Base-by-base conservation (phyloP, 495 filamentous ascomycete species). In the Penicillium silybi region DNA sequence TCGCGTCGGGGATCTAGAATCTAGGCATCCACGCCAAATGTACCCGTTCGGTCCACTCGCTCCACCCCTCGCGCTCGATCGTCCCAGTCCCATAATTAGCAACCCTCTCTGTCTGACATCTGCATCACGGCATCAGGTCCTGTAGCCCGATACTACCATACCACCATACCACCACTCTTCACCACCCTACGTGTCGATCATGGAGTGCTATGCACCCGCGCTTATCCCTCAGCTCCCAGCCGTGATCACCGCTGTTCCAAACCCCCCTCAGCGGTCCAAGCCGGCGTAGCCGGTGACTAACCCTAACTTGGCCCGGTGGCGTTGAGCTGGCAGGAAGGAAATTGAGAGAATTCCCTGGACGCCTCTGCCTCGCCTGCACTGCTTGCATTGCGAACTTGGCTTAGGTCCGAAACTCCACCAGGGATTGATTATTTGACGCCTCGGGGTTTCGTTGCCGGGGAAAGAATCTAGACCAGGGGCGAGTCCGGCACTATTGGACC, bases 301-400 rank as follows among this genome's bases (percentile, higher is more conserved):
- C 32, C 54, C 48, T 44, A 46, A 52, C 22, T 45, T 32, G 44
- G 54, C 18, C 20, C n/a, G 16, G 54, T 57, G 48, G 54, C 49
- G 49, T 40, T 47, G 32, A 26, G 27, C 19, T 48, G 32, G 42
- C 49, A 23, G 37, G 16, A 10, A 11, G 10, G 10, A 18, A 6
- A 0, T 19, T 16, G 37, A 25, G 26, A 11, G 11, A 32, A 3
- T 32, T n/a, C n/a, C n/a, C n/a, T n/a, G n/a, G n/a, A 16, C 38
- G 17, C 23, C 16, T n/a, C n/a, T n/a, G 34, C 17, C 23, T 34
- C 47, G 16, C 23, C 25, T 32, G 10, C 34, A 48, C 29, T 27
- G 26, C 22, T 23, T 40, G 34, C 15, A 27, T 22, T 40, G 9
- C 5, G 40, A 43, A 25, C 38, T 25, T 43, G 27, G 19, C 39